Evolutionary conservation across 2,329 filamentous ascomycete genomes (phyloP).

Genomic region (Colletotrichum melonis): DNA sequence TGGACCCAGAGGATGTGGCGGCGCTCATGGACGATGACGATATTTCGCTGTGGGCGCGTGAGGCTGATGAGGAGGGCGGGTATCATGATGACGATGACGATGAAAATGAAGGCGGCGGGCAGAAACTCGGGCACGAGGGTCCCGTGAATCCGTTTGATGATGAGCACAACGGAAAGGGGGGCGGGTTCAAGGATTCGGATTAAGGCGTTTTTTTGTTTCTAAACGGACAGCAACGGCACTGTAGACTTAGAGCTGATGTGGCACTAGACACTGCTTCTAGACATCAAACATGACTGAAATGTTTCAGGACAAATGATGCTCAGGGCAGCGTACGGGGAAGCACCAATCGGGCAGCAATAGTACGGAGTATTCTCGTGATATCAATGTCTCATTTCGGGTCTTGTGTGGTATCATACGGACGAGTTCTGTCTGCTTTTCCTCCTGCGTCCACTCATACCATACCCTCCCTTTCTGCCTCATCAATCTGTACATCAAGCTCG

Average conservation of each 20-base stretch:
- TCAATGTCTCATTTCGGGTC: slow-evolving; percentile 31
- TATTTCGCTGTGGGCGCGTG: slow-evolving; percentile 67
- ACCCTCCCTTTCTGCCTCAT: slow-evolving; percentile 5
- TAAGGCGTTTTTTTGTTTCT: slow-evolving; percentile 3
- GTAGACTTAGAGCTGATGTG: slow-evolving; percentile 8
- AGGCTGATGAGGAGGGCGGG: slow-evolving; percentile 45
- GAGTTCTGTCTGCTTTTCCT: slow-evolving; percentile 30
- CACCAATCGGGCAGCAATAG: background rate
- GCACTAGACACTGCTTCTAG: background rate
- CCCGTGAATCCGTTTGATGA: slow-evolving; percentile 5
- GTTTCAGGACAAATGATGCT: background rate
- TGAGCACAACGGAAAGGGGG: background rate
- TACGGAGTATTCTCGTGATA: slow-evolving; percentile 1
- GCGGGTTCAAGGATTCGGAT: slow-evolving; percentile 11
- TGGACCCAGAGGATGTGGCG: slow-evolving; percentile 62
- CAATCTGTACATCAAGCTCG: slow-evolving; percentile 17
- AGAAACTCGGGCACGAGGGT: background rate
- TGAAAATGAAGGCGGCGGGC: slow-evolving; percentile 37
- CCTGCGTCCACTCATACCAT: slow-evolving; percentile 15
- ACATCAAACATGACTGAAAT: background rate
- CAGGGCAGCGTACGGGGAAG: background rate
- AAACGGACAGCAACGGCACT: background rate
- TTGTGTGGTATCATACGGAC: slow-evolving; percentile 30
- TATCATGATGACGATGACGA: slow-evolving; percentile 47
- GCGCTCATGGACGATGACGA: slow-evolving; percentile 70